Conservation (phyloP, 2,329 filamentous ascomycete species). For the Corniculantispora saksenae region DNA sequence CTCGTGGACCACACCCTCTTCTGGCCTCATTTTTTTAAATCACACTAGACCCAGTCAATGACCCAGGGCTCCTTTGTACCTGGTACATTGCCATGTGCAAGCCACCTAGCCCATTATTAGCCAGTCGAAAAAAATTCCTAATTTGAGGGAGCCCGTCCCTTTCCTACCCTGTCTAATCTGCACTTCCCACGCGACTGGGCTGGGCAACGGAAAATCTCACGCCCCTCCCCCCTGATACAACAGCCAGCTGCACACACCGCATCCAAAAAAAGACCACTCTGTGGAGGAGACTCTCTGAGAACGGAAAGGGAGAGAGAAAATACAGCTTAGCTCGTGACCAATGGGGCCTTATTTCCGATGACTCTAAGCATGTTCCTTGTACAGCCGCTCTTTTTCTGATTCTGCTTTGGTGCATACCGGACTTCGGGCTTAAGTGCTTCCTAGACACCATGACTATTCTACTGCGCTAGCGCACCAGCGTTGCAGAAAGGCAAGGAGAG, state of each 20-base stretch:
- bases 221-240: not conserved
- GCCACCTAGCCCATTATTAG: not conserved
- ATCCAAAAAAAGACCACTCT: not conserved
- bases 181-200: slow-evolving; percentile 15
- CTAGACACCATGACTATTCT: too few species aligned
- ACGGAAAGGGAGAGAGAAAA: not conserved
- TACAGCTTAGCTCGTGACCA: not conserved
- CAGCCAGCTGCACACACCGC: not conserved
- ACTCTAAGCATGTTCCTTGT: not conserved
- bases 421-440: too few species aligned
- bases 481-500: too few species aligned
- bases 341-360: slow-evolving; percentile 1
- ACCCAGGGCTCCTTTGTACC: too few species aligned
- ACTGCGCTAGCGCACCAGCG: too few species aligned
- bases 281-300: not conserved
- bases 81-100: slow-evolving; percentile 16
- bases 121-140: not conserved
- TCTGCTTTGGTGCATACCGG: not conserved
- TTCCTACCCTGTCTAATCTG: slow-evolving; percentile 5
- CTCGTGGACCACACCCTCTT: not conserved
- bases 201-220: too few species aligned
- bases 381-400: not conserved
- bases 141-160: not conserved
- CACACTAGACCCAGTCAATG: not conserved
- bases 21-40: not conserved